Conservation (phyloP, 140 eudicot genomes). For the Erigeron philadelphicus region DNA sequence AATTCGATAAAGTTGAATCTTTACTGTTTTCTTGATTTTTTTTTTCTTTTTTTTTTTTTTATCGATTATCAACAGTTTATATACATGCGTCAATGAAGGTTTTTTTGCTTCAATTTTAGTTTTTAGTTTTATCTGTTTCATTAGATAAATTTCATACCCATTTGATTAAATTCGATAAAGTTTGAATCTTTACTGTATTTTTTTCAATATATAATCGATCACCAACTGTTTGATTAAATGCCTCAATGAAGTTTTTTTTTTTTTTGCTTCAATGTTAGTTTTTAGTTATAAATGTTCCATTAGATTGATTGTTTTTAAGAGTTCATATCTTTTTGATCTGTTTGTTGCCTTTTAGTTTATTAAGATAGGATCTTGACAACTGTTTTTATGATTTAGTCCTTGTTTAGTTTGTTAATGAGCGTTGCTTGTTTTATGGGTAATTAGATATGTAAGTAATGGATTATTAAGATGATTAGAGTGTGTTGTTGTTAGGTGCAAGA, state of each 20-base stretch:
- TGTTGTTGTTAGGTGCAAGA: constrained; percentile 70
- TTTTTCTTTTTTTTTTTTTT: not conserved
- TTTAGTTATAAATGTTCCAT: not conserved
- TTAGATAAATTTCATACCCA: no score
- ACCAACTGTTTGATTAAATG: no score
- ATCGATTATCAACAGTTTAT: not conserved
- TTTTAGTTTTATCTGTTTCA: no score
- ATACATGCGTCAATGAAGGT: not conserved
- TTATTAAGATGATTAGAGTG: constrained; percentile 4
- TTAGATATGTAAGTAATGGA: not conserved
- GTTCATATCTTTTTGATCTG: not conserved
- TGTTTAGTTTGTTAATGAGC: not conserved
- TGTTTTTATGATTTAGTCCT: not conserved
- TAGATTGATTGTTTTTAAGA: not conserved
- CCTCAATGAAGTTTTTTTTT: no score
- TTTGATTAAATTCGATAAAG: no score
- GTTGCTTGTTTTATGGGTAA: constrained; percentile 10
- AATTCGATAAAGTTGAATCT: not conserved
- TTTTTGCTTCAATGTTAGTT: no score
- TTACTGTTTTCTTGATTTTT: not conserved
- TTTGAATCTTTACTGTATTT: no score
- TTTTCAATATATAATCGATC: no score
- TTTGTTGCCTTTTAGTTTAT: no score
- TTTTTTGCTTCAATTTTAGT: not conserved
- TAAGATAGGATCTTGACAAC: not conserved